These are phyloP conservation scores for Plantago elongata DNA, from an alignment of 257 asterid genomes.

Conservation along the genomic window DNA sequence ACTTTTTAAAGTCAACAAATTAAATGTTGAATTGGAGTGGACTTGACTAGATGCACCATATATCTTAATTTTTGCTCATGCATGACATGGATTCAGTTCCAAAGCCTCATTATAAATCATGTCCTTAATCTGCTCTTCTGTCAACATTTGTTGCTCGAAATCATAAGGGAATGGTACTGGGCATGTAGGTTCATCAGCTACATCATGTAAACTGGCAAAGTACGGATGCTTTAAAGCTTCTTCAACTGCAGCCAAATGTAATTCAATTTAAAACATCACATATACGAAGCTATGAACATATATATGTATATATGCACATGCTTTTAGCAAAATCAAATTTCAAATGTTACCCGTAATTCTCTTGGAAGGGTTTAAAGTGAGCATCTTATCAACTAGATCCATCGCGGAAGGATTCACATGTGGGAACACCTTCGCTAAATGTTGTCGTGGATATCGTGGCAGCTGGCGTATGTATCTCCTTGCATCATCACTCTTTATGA, in stretches of 20 bases:
- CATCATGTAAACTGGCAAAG: slow-evolving; percentile 71
- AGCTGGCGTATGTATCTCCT: slow-evolving; percentile 80
- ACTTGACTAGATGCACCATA: too few species aligned
- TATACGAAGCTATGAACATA: neutral
- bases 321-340: neutral
- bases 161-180: slow-evolving; percentile 58
- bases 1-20: too few species aligned
- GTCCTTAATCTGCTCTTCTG: slow-evolving; percentile 89
- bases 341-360: slow-evolving; percentile 70
- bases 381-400: slow-evolving; percentile 87
- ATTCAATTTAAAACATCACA: neutral
- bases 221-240: slow-evolving; percentile 84
- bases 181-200: slow-evolving; percentile 80
- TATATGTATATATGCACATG: neutral
- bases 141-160: slow-evolving; percentile 61
- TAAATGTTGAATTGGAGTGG: too few species aligned
- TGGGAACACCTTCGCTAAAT: slow-evolving; percentile 60
- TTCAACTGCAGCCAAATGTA: slow-evolving; percentile 49
- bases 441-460: slow-evolving; percentile 74
- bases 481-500: slow-evolving; percentile 70
- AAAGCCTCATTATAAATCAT: slow-evolving; percentile 81
- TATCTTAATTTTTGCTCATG: slow-evolving; percentile 9
- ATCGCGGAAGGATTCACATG: slow-evolving; percentile 82
- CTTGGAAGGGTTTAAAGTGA: slow-evolving; percentile 68
- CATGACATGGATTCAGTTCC: slow-evolving; percentile 54